Conservation (phyloP, 257 asterid genomes). For the Misopates orontium region DNA sequence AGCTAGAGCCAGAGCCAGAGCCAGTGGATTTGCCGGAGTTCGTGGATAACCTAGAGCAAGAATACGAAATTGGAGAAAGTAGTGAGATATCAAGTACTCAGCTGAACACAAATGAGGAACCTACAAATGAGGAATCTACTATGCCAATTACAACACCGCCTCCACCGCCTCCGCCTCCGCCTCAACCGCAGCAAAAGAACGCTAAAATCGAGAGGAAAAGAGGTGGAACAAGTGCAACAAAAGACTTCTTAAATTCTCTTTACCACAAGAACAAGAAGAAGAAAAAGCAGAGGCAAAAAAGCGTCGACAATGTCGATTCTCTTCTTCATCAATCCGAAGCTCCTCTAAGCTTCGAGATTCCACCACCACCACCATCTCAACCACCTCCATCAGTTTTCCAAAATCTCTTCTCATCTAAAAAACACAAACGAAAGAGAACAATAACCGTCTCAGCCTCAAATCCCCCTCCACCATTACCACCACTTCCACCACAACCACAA, state of each 20-base stretch:
- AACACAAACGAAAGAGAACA: slow-evolving; percentile 54
- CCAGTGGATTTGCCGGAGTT: slow-evolving; percentile 27
- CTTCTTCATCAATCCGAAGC: slow-evolving; percentile 55
- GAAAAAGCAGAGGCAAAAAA: slow-evolving; percentile 68
- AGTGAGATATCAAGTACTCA: slow-evolving; percentile 46
- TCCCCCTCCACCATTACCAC: slow-evolving; percentile 26
- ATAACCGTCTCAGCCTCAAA: slow-evolving; percentile 41
- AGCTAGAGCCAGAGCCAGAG: slow-evolving; percentile 33
- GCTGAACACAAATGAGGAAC: slow-evolving; percentile 34
- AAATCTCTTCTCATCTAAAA: slow-evolving; percentile 59
- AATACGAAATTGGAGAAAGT: slow-evolving; percentile 35
- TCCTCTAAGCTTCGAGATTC: slow-evolving; percentile 42
- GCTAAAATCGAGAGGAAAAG: slow-evolving; percentile 27
- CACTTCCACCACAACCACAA: slow-evolving; percentile 37
- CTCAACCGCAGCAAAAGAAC: slow-evolving; percentile 42
- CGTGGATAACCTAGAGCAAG: slow-evolving; percentile 32
- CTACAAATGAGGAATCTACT: not conserved
- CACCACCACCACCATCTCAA: slow-evolving; percentile 57
- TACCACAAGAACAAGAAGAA: slow-evolving; percentile 78
- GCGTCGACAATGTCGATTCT: slow-evolving; percentile 65
- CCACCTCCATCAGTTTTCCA: slow-evolving; percentile 65
- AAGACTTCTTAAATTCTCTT: slow-evolving; percentile 71
- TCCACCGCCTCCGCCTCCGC: slow-evolving; percentile 54
- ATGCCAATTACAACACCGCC: slow-evolving; percentile 32
- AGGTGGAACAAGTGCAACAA: slow-evolving; percentile 58